These are phyloP conservation scores for Liquidambar formosana DNA, from an alignment of 164 flowering plant genomes.

Conservation along the genomic window DNA sequence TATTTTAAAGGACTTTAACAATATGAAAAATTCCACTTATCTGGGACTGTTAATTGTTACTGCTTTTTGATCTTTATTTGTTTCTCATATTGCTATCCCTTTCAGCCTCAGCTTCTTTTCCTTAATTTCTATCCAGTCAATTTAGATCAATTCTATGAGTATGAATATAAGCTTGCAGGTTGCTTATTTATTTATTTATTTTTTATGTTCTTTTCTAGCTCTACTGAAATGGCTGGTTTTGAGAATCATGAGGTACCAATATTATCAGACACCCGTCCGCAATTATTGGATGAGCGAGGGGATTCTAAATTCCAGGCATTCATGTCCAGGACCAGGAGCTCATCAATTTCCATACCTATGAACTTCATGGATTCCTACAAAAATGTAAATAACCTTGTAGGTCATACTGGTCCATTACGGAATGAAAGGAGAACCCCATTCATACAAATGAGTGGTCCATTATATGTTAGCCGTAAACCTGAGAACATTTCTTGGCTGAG, in stretches of 20 bases:
- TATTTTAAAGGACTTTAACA: no score
- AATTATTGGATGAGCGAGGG: slow-evolving; percentile 21
- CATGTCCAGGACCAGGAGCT: slow-evolving; percentile 42
- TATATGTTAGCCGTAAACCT: slow-evolving; percentile 28
- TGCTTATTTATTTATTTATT: no score
- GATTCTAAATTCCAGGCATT: slow-evolving; percentile 24
- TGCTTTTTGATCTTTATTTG: no score
- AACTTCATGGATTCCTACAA: slow-evolving; percentile 35
- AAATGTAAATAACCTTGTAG: slow-evolving; percentile 31
- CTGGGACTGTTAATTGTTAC: no score
- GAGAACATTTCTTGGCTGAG: slow-evolving; percentile 26
- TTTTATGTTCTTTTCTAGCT: no score
- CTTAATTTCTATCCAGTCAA: no score
- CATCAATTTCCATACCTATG: slow-evolving; percentile 53
- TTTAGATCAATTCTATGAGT: no score
- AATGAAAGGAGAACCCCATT: slow-evolving; percentile 42
- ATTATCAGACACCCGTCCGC: slow-evolving; percentile 37
- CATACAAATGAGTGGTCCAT: slow-evolving; percentile 66
- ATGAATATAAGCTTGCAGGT: no score
- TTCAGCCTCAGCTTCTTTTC: no score
- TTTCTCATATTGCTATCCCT: no score
- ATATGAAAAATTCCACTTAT: no score
- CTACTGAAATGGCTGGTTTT: slow-evolving; percentile 34
- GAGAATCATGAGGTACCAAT: slow-evolving; percentile 73
- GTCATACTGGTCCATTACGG: slow-evolving; percentile 70